These are phyloP conservation scores for Sphaceloma murrayae DNA, from an alignment of 2,329 filamentous ascomycete genomes.

Conservation along the genomic window DNA sequence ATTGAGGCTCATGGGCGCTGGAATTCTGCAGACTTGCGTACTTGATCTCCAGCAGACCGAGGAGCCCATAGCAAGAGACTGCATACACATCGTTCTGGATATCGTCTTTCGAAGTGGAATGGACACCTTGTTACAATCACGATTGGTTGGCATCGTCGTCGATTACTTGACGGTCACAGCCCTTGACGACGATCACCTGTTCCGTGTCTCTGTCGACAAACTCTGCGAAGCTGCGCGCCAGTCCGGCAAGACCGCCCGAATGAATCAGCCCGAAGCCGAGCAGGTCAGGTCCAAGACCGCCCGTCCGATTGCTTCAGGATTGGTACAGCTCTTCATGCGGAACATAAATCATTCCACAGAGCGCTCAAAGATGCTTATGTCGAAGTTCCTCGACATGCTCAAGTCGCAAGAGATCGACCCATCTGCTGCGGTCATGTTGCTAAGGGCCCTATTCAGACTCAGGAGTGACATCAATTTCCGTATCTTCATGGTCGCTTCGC, in stretches of 20 bases:
- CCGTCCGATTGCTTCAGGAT: constrained; percentile 14
- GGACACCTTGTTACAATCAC: constrained; percentile 6
- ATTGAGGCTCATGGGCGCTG: background rate
- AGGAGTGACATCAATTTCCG: constrained; percentile 72
- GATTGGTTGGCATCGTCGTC: constrained; percentile 1
- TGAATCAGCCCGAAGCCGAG: background rate
- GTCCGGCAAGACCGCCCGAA: background rate
- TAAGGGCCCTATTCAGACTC: constrained; percentile 56
- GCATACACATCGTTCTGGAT: constrained; percentile 4
- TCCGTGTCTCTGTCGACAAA: constrained; percentile 1
- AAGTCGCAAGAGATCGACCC: constrained; percentile 26
- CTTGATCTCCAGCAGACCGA: constrained; percentile 14
- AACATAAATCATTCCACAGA: constrained; percentile 16
- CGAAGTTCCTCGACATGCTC: constrained; percentile 26
- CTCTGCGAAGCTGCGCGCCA: constrained; percentile 1
- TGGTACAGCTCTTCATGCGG: constrained; percentile 18
- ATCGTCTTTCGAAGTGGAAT: background rate
- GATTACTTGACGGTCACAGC: constrained; percentile 1
- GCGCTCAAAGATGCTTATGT: constrained; percentile 10
- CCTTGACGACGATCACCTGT: constrained; percentile 5
- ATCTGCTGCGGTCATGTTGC: constrained; percentile 24
- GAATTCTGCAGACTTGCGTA: constrained; percentile 1
- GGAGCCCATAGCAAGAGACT: constrained; percentile 7
- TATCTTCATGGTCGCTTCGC: constrained; percentile 59
- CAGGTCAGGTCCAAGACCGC: background rate